These are phyloP conservation scores for Rhodotorula taiwanensis DNA, from an alignment of 768 basidiomycete species.

Conservation along the genomic window DNA sequence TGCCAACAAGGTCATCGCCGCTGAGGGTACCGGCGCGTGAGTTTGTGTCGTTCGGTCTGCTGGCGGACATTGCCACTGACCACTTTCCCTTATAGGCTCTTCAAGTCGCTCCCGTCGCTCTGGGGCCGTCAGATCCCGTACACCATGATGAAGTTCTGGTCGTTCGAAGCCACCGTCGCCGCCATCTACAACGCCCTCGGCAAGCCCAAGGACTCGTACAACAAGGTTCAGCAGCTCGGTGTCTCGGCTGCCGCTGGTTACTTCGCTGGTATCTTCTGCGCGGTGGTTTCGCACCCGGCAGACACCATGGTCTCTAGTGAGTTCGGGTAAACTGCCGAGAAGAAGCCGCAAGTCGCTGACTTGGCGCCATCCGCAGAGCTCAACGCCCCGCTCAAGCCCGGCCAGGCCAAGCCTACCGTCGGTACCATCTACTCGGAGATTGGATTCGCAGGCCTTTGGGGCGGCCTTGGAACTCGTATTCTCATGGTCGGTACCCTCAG, in stretches of 20 bases:
- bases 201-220: slow-evolving; percentile 38
- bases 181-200: slow-evolving; percentile 37
- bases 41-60: not conserved
- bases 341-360: not conserved
- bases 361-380: slow-evolving; percentile 19
- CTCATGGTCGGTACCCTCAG: slow-evolving; percentile 64
- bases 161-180: slow-evolving; percentile 41
- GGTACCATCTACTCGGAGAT: slow-evolving; percentile 39
- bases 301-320: slow-evolving; percentile 38
- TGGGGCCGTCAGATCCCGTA: slow-evolving; percentile 42
- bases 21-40: slow-evolving; percentile 38
- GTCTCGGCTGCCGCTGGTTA: slow-evolving; percentile 40
- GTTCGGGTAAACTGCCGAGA: no score
- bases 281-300: slow-evolving; percentile 40
- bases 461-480: slow-evolving; percentile 74
- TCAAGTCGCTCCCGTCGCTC: slow-evolving; percentile 41
- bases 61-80: not conserved
- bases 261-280: slow-evolving; percentile 43
- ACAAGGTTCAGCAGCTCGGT: slow-evolving; percentile 43
- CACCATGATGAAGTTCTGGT: slow-evolving; percentile 42
- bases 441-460: slow-evolving; percentile 42
- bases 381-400: slow-evolving; percentile 39
- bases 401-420: slow-evolving; percentile 37
- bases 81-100: slow-evolving; percentile 23
- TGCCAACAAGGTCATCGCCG: slow-evolving; percentile 36